A percentile compares a stretch with the other conserved stretches of the same genome.
Evolutionary conservation across 352 stramenopile genomes (phyloP).

Genomic region (Phytophthora tubulina): DNA sequence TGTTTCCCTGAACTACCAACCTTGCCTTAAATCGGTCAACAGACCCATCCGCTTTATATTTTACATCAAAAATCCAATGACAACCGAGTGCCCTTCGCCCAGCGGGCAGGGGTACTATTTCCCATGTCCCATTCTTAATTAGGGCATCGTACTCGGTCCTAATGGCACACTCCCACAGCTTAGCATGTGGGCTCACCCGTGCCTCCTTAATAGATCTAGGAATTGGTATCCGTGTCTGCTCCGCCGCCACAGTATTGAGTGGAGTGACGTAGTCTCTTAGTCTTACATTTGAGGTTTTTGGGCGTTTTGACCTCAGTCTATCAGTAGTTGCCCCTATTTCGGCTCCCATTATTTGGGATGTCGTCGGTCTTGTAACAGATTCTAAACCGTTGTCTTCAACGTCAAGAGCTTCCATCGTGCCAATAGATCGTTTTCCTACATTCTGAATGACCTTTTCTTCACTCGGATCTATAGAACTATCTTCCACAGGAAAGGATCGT

Average conservation of each 20-base stretch:
- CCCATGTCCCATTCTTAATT: no score
- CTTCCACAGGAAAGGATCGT: constrained; percentile 1
- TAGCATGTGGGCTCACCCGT: background rate
- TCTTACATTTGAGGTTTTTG: background rate
- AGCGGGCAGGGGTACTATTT: no score
- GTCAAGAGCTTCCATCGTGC: background rate
- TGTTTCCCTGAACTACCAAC: no score
- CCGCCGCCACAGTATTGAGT: background rate
- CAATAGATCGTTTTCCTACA: background rate
- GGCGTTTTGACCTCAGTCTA: background rate
- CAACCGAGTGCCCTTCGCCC: no score
- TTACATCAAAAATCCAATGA: no score
- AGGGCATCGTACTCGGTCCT: no score
- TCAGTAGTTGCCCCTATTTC: background rate
- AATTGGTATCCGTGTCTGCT: constrained; percentile 1
- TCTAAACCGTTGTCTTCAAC: constrained; percentile 3
- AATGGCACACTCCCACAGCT: constrained; percentile 24
- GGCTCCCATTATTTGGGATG: constrained; percentile 4
- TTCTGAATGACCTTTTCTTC: constrained; percentile 6
- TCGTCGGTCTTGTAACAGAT: background rate
- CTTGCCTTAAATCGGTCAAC: no score
- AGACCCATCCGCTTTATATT: no score
- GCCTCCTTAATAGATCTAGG: constrained; percentile 16
- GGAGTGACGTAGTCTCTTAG: background rate
- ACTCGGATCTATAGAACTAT: background rate